Evolutionary conservation across 83 land plant species (phyloP), one percentile per base, ranked within the genome.

Genomic region (Picea abies): DNA sequence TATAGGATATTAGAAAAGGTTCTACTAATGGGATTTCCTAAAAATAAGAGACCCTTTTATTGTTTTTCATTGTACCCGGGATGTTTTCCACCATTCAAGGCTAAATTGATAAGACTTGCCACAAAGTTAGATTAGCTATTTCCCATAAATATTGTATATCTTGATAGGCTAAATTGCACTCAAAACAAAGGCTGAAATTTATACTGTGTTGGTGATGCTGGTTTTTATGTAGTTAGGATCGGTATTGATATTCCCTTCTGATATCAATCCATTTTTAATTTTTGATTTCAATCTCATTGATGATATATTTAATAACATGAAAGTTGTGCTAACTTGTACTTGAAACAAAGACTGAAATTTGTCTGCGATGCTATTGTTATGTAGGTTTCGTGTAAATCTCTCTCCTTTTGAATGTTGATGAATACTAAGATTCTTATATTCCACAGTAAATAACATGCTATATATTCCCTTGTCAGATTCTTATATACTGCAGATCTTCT

Each of bases 401-500:
- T 73, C 77, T 20, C 77, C 77, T 20, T 44, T 73, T 3, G 20
- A 52, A 73, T 73, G n/a, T 73, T 44, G 16, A 9, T 8, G 20
- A 7, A n/a, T 72, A n/a, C 15, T 44, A 10, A 73, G 23, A 72
- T 72, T 72, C 56, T 16, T 9, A 44, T 73, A 20, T 44, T 44
- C 49, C 17, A 9, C n/a, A 73, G 77, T 52, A 73, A 73, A 73
- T 73, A 73, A 73, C 77, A 44, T n/a, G 25, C 20, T 73, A 23
- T 20, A 44, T 73, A 39, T n/a, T 73, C 25, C n/a, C 35, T 60
- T 72, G 47, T 47, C 90, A 96, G 99, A 90, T 97, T 79, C 84
- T 97, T 17, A 83, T 97, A 1, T 97, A 97, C 86, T 95, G 98
- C 90, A 87, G 98, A 66, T 97, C 99, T 66, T 90, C 92, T 37